Percentiles rank a stretch among this genome's conserved stretches.
These are phyloP conservation scores for Ascocoryne sarcoides DNA, from an alignment of 2,329 filamentous ascomycete species.

Conservation along the genomic window DNA sequence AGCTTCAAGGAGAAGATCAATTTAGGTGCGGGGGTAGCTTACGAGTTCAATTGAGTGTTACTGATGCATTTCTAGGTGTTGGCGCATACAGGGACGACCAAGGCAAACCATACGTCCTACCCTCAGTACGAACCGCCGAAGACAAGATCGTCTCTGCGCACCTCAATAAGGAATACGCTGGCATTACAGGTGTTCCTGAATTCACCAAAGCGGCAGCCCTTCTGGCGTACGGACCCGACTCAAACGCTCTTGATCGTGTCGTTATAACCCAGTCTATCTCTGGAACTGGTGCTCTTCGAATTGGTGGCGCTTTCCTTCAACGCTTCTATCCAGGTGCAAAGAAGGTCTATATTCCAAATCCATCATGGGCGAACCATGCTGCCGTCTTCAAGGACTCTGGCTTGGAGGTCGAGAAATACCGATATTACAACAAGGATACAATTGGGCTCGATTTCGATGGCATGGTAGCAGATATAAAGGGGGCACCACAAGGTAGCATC, in stretches of 20 bases:
- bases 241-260: conserved; percentile 65
- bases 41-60: conserved; percentile 3
- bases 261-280: conserved; percentile 98
- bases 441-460: conserved; percentile 97
- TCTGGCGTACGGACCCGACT: conserved; percentile 82
- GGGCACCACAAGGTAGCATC: conserved; percentile 75
- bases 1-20: conserved; percentile 94
- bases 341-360: conserved; percentile 92
- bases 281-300: conserved; percentile 89
- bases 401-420: conserved; percentile 86
- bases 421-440: conserved; percentile 98
- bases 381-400: conserved; percentile 93
- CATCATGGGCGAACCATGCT: conserved; percentile 97
- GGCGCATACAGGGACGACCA: conserved; percentile 97
- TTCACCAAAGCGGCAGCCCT: conserved; percentile 89
- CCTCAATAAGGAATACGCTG: conserved; percentile 95
- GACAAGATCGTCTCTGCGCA: conserved; percentile 69
- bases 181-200: conserved; percentile 89
- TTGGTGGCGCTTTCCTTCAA: conserved; percentile 86
- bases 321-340: conserved; percentile 87
- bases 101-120: conserved; percentile 96
- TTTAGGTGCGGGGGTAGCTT: conserved; percentile 54
- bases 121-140: conserved; percentile 84
- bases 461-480: conserved; percentile 82
- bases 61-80: conserved; percentile 53